These are phyloP conservation scores for Fusarium sp. DNA, from an alignment of 2,329 filamentous ascomycete genomes.

Conservation along the genomic window DNA sequence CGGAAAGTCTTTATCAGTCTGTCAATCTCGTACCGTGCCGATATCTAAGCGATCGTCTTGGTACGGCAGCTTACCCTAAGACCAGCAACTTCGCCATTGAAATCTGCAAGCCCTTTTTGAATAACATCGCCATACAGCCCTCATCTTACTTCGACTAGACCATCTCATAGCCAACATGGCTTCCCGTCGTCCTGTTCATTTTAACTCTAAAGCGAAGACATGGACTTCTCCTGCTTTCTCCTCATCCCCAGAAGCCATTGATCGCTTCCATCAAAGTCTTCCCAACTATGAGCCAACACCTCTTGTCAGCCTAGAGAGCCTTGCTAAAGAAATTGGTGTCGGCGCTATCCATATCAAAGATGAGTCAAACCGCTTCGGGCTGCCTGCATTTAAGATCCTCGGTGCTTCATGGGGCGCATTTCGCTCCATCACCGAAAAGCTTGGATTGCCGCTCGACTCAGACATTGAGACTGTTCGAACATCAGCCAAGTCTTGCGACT, in stretches of 20 bases:
- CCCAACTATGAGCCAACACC: slow-evolving; percentile 71
- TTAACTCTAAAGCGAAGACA: slow-evolving; percentile 45
- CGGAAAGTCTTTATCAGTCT: not conserved
- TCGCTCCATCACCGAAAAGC: slow-evolving; percentile 65
- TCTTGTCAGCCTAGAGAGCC: slow-evolving; percentile 63
- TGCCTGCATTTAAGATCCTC: slow-evolving; percentile 85
- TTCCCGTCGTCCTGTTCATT: slow-evolving; percentile 42
- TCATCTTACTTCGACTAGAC: no score
- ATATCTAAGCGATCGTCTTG: not conserved
- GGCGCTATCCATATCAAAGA: slow-evolving; percentile 77
- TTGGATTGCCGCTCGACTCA: slow-evolving; percentile 61
- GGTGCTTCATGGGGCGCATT: slow-evolving; percentile 83
- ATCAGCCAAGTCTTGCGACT: slow-evolving; percentile 46
- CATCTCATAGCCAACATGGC: slow-evolving; percentile 33
- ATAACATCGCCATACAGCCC: not conserved
- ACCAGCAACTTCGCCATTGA: not conserved
- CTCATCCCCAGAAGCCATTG: slow-evolving; percentile 28
- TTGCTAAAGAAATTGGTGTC: slow-evolving; percentile 73
- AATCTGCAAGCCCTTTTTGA: not conserved
- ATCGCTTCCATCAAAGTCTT: slow-evolving; percentile 71
- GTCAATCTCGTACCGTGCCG: fast-evolving
- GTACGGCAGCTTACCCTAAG: no score
- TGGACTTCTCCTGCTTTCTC: slow-evolving; percentile 27
- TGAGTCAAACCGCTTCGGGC: slow-evolving; percentile 76
- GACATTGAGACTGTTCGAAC: slow-evolving; percentile 61